Percentiles rank a stretch among this genome's conserved stretches.
These are phyloP conservation scores for Rhynchosporium graminicola DNA, from an alignment of 2,329 filamentous ascomycete species.

Conservation along the genomic window DNA sequence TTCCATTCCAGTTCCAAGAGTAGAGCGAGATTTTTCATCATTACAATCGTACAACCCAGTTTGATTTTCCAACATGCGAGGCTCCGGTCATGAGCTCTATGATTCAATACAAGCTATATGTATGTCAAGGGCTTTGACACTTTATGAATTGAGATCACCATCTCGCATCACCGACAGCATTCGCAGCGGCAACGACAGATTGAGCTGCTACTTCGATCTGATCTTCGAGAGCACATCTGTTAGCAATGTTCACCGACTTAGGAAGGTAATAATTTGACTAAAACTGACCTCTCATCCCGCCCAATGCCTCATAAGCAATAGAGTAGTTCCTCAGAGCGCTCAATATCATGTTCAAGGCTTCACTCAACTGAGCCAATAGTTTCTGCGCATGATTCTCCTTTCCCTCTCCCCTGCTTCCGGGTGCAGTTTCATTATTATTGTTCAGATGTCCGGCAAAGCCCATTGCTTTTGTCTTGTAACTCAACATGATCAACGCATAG, in stretches of 20 bases:
- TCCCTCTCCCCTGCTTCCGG: not conserved
- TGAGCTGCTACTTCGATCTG: slow-evolving; percentile 19
- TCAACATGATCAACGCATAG: slow-evolving; percentile 42
- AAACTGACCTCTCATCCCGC: slow-evolving; percentile 35
- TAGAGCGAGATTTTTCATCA: no score
- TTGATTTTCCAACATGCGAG: no score
- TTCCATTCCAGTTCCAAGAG: no score
- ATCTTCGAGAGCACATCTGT: slow-evolving; percentile 8
- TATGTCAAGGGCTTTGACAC: no score
- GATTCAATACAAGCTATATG: no score
- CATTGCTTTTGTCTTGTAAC: slow-evolving; percentile 31
- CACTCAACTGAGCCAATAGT: slow-evolving; percentile 28
- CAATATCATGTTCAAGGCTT: slow-evolving; percentile 30
- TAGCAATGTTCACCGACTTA: not conserved
- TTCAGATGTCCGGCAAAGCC: slow-evolving; percentile 20
- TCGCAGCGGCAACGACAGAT: slow-evolving; percentile 8
- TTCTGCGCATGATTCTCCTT: slow-evolving; percentile 21
- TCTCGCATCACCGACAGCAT: not conserved
- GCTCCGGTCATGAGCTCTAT: no score
- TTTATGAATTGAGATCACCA: not conserved
- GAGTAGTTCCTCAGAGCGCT: slow-evolving; percentile 35
- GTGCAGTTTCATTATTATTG: not conserved
- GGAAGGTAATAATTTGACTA: not conserved
- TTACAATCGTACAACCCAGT: no score
- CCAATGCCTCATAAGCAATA: slow-evolving; percentile 35